phyloP scores from a whole-genome alignment of 2,329 filamentous ascomycete genomes.

The Leptoxyphium fumago region DNA sequence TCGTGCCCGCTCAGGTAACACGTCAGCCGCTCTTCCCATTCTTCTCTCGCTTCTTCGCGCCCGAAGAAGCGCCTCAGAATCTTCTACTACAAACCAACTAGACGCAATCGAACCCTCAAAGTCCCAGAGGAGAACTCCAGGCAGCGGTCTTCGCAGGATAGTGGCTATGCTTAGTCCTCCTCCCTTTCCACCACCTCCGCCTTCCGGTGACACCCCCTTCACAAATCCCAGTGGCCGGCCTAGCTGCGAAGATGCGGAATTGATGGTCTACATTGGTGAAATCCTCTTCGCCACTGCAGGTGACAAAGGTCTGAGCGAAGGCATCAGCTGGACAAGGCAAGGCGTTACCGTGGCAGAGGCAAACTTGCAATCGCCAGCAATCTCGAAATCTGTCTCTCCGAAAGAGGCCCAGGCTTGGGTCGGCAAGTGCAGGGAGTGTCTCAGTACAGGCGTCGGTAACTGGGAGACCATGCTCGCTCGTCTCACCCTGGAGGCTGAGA shows the following conservation, averaged over 20 bases:
- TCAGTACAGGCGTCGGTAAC: constrained; percentile 61
- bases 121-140: constrained; percentile 3
- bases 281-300: constrained; percentile 62
- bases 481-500: constrained; percentile 37
- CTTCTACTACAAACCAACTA: constrained; percentile 17
- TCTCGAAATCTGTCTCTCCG: constrained; percentile 3
- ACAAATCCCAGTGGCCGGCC: constrained; percentile 39
- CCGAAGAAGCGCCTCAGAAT: constrained; percentile 44
- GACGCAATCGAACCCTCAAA: constrained; percentile 9
- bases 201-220: constrained; percentile 54
- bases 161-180: constrained; percentile 21
- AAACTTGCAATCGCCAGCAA: constrained; percentile 16
- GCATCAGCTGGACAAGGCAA: constrained; percentile 78
- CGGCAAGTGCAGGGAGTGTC: constrained; percentile 56
- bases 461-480: constrained; percentile 68
- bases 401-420: background rate
- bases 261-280: constrained; percentile 86
- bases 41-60: constrained; percentile 74
- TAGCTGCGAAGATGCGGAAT: constrained; percentile 68
- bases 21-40: constrained; percentile 61
- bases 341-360: constrained; percentile 66
- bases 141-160: constrained; percentile 15
- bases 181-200: constrained; percentile 52
- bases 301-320: constrained; percentile 44
- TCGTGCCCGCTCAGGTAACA: constrained; percentile 53